Evolutionary conservation across 192 early-diverging fungal genomes (phyloP).

Genomic region (Linderina pennispora): DNA sequence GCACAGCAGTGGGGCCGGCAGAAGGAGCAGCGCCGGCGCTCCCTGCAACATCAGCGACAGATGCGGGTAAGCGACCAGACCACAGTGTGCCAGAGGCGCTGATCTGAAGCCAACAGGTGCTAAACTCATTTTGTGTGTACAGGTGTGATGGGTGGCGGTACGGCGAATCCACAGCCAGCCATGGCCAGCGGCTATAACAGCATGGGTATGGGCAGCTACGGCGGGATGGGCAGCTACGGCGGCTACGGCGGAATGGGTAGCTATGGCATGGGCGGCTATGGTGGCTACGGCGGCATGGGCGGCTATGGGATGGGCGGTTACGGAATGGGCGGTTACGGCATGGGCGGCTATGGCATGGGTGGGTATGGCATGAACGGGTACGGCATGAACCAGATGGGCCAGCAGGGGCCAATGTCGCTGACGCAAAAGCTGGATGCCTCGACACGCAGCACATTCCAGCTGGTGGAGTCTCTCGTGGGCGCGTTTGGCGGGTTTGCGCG

Average conservation of each 20-base stretch:
- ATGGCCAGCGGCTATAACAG: conserved; percentile 2
- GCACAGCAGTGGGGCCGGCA: not conserved
- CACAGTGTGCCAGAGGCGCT: too few relatives aligned
- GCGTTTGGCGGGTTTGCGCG: conserved; percentile 96
- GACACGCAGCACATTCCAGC: conserved; percentile 86
- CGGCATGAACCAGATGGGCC: conserved; percentile 64
- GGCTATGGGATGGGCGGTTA: conserved; percentile 51
- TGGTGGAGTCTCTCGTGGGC: conserved; percentile 89
- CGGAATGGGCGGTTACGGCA: conserved; percentile 41
- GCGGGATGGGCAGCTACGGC: conserved; percentile 51
- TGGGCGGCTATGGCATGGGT: conserved; percentile 48
- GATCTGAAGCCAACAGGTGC: too few relatives aligned
- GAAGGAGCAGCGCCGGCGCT: conserved; percentile 10
- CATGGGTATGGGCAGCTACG: conserved; percentile 50
- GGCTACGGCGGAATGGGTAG: conserved; percentile 17
- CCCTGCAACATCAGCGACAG: conserved; percentile 18
- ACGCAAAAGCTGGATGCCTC: conserved; percentile 85
- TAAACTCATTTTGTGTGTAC: not conserved
- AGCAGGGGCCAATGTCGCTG: conserved; percentile 49
- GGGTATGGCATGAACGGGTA: conserved; percentile 54
- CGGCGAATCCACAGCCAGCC: conserved; percentile 2
- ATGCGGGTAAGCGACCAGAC: too few relatives aligned
- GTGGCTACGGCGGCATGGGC: conserved; percentile 31
- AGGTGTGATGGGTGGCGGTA: conserved; percentile 1
- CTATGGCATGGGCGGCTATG: conserved; percentile 27